A percentile compares a stretch with the other conserved stretches of the same genome.
phyloP scores from a whole-genome alignment of 1,139 yeast genomes.

The Blastobotrys ciferrii region DNA sequence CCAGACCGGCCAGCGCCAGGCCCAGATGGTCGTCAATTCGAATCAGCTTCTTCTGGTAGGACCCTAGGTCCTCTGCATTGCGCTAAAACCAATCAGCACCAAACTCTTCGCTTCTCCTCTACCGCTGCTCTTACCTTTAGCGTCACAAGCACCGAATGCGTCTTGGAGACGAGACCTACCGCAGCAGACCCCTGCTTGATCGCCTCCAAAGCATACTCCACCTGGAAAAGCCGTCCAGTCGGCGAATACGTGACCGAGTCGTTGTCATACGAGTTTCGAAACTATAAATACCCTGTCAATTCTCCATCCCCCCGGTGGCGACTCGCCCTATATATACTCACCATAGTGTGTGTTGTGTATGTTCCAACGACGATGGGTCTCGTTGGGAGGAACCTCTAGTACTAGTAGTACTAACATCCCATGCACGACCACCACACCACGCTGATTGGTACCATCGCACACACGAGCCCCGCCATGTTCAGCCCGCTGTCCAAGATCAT shows the following conservation, averaged over 20 bases:
- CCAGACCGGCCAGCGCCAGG: slow-evolving; percentile 92
- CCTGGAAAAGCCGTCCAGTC: slow-evolving; percentile 93
- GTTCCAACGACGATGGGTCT: not conserved
- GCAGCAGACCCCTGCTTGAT: slow-evolving; percentile 98
- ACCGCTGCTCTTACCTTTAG: slow-evolving; percentile 56
- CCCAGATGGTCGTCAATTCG: slow-evolving; percentile 93
- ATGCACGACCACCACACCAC: not conserved
- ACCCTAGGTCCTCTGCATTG: slow-evolving; percentile 95
- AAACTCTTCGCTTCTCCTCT: not conserved
- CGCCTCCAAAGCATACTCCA: slow-evolving; percentile 94
- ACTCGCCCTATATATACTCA: not conserved
- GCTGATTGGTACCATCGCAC: too few species aligned
- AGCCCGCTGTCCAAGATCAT: slow-evolving; percentile 75
- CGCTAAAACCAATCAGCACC: slow-evolving; percentile 39
- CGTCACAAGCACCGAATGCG: slow-evolving; percentile 88
- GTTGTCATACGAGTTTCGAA: slow-evolving; percentile 97
- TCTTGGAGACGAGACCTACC: slow-evolving; percentile 84
- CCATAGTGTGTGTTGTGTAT: slow-evolving; percentile 9
- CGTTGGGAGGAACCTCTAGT: slow-evolving; percentile 5
- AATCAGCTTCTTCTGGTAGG: slow-evolving; percentile 91
- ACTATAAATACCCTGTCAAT: slow-evolving; percentile 42
- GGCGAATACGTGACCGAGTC: slow-evolving; percentile 97
- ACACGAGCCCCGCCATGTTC: slow-evolving; percentile 14
- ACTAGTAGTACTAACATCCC: too few species aligned
- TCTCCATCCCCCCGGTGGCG: slow-evolving; percentile 4